Evolutionary conservation across 2,329 filamentous ascomycete species (phyloP), one percentile per base, ranked within the genome.

Genomic region (Ophiocordyceps sinensis): DNA sequence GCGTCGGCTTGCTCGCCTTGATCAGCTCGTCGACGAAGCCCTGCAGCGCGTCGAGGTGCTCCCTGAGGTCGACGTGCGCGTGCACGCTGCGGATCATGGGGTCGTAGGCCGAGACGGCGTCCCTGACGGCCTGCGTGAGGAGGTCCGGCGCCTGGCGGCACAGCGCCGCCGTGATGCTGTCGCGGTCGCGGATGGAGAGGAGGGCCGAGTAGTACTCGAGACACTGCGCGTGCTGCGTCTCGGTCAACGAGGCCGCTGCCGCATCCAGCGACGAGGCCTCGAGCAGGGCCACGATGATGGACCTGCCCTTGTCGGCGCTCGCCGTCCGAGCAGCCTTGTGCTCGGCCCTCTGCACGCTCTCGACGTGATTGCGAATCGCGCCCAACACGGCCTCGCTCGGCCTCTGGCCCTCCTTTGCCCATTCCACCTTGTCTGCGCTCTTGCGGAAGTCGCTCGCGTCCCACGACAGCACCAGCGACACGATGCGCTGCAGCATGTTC

Each of bases 401-500:
- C 2, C 51, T 17, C 39, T 11, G 21, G 21, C 42, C 65, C 13
- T 74, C 68, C 43, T 73, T 76, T 28, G 67, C 61, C 40, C 75
- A 78, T 47, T 83, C 80, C 36, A 86, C 72, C 47, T 73, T 77
- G 0, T 78, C 68, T 1, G 71, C 68, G 1, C 72, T 67, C 55
- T 79, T 81, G 44, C 75, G 75, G 45, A 87, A 80, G 46, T 85
- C 82, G 31, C 68, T 64, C 6, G 75, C 74, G 50, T 91, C 85
- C 79, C 81, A 87, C 5, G 73, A 70, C 11, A 88, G 60, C 0
- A 86, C 77, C 4, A 82, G 72, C 0, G 77, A 82, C 19, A 89
- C 77, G 46, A 91, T 87, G 36, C 79, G 64, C 58, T 89, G 84
- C 48, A 91, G 58, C 9, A 89, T 57, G 53, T 88, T 91, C 81